Evolutionary conservation across 768 basidiomycete genomes (phyloP).

Genomic region (Lactarius hengduanensis): DNA sequence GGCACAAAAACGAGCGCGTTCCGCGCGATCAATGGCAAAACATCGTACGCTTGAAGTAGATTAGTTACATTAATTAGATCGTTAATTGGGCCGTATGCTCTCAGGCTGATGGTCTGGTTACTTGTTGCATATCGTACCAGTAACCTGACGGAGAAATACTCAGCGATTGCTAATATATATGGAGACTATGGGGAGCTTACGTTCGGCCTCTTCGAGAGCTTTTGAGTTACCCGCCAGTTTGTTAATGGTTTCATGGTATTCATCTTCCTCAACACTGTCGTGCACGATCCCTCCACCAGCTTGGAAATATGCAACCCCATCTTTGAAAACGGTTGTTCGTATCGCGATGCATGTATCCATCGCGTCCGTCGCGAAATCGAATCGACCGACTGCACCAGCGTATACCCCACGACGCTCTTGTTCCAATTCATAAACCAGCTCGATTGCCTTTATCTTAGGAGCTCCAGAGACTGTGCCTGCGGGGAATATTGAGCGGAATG

Average conservation of each 20-base stretch:
- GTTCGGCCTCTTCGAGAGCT: slow-evolving; percentile 84
- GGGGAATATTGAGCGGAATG: slow-evolving; percentile 98
- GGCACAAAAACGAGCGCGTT: slow-evolving; percentile 25
- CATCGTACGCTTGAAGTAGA: slow-evolving; percentile 26
- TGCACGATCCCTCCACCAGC: slow-evolving; percentile 98
- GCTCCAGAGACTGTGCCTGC: slow-evolving; percentile 98
- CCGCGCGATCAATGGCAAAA: slow-evolving; percentile 18
- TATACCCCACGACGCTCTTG: slow-evolving; percentile 91
- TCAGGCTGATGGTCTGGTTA: not conserved
- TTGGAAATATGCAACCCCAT: slow-evolving; percentile 87
- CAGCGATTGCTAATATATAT: slow-evolving; percentile 28
- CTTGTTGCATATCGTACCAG: slow-evolving; percentile 63
- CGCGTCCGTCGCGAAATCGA: slow-evolving; percentile 90
- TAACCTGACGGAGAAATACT: slow-evolving; percentile 46
- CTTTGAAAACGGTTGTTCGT: slow-evolving; percentile 95
- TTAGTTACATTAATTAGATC: slow-evolving; percentile 15
- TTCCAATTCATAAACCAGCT: slow-evolving; percentile 84
- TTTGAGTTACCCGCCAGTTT: slow-evolving; percentile 86
- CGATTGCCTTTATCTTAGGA: slow-evolving; percentile 98
- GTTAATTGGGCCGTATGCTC: not conserved
- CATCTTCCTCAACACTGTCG: slow-evolving; percentile 97
- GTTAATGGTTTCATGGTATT: slow-evolving; percentile 93
- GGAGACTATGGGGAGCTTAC: slow-evolving; percentile 48
- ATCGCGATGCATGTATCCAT: slow-evolving; percentile 99
- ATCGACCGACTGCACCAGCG: slow-evolving; percentile 96